Base-by-base conservation (phyloP, 2,329 filamentous ascomycete genomes). In the Fonsecaea pedrosoi region DNA sequence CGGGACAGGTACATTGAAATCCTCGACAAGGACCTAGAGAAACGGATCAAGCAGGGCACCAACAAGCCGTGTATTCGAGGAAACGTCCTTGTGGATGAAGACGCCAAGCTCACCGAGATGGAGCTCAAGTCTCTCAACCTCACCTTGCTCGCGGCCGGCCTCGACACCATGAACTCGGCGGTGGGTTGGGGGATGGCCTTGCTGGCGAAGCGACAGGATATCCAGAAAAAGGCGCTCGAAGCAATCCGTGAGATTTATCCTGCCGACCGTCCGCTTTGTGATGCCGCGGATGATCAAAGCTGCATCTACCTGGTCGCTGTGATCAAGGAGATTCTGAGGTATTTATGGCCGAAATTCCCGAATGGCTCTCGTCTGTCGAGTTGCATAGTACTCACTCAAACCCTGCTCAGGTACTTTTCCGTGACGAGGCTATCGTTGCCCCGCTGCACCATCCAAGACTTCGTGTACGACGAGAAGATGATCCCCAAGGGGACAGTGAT, bases 11-110 rank as follows among this genome's bases (percentile, higher is more conserved):
- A 90, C 69, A 77, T 90, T 45, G 82, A 78, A 0, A 78, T 77
- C 7, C 75, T 90, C 18, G 89, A 89, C 71, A 74, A 78, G 2
- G 85, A 85, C 1, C 77, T 90, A 6, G 86, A 89, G 60, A 82
- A 86, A n/a, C 80, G 85, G 0, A 89, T 90, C 78, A 82, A 81
- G 60, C 84, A 85, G 50, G 86, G 86, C 0, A 86, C 79, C 0
- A 82, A 89, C 72, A 83, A 84, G 69, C 86, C 87, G 0, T 90
- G 88, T 72, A 90, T 90, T 42, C 87, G 89, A 67, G 87, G 86
- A 4, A 90, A 89, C 67, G 83, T 90, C 32, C 88, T 89, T 63
- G 77, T 85, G 54, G 87, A 90, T 69, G 83, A 86, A 70, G 87
- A 89, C 37, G 84, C 86, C 0, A 86, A 85, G 66, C 77, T 90